Conservation (phyloP, 225 moss, liverwort and hornwort species). For the Bryoerythrophyllum caledonicum region DNA sequence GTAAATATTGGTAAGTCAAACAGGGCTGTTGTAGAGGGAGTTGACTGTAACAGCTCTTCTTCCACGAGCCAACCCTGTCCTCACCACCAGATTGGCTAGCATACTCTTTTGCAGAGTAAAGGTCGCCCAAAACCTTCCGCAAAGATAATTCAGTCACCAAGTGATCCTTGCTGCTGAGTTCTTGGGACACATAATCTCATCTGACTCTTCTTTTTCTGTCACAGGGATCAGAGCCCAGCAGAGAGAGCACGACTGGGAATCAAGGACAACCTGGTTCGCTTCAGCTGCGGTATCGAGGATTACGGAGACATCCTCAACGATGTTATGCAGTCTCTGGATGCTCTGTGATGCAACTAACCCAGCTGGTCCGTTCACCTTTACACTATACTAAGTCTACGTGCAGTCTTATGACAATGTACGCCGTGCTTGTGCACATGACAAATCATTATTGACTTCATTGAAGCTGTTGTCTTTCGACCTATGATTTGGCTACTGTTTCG, state of each 20-base stretch:
- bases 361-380: constrained; percentile 20
- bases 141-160: background rate
- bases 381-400: constrained; percentile 10
- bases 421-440: constrained; percentile 6
- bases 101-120: background rate
- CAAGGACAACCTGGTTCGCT: constrained; percentile 96
- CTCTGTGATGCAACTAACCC: constrained; percentile 43
- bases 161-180: background rate
- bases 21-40: no score
- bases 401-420: constrained; percentile 19
- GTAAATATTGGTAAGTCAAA: no score
- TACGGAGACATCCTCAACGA: constrained; percentile 84
- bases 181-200: constrained; percentile 3
- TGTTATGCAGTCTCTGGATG: constrained; percentile 76
- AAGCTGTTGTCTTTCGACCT: background rate
- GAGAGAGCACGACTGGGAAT: constrained; percentile 92
- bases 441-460: background rate
- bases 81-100: background rate
- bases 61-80: background rate
- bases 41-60: constrained; percentile 1
- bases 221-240: constrained; percentile 95
- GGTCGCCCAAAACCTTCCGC: background rate
- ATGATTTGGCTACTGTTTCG: background rate
- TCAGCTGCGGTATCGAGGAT: constrained; percentile 99
- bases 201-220: background rate